Percentiles rank a stretch among this genome's conserved stretches.
phyloP scores from a whole-genome alignment of 1,284 basidiomycete genomes.

The Rhodotorula sp. region DNA sequence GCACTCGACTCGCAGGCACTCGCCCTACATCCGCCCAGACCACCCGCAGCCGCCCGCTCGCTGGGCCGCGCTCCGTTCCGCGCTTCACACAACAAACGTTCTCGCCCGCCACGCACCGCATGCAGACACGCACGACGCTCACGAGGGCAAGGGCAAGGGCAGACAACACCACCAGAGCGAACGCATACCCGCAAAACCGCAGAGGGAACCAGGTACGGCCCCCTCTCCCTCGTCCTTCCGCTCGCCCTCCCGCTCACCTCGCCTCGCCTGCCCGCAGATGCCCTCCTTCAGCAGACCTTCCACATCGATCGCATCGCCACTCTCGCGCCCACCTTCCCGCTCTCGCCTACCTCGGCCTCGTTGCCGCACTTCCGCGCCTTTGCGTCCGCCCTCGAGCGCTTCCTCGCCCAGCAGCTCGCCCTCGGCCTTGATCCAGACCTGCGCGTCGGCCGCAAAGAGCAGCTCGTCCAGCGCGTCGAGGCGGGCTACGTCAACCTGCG shows the following conservation, averaged over 20 bases:
- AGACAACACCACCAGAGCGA: neutral
- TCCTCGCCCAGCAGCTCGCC: conserved; percentile 1
- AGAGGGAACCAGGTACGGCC: neutral
- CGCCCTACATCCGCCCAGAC: neutral
- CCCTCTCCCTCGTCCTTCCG: neutral
- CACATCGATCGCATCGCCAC: neutral
- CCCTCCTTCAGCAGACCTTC: conserved; percentile 6
- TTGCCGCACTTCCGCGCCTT: neutral
- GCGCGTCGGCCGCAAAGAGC: neutral
- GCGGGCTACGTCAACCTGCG: conserved; percentile 3
- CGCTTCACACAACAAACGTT: neutral
- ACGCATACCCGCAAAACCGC: neutral
- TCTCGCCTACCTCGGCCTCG: neutral
- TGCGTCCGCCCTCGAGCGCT: neutral
- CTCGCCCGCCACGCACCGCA: neutral
- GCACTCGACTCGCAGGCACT: neutral
- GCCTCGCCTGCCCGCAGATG: neutral
- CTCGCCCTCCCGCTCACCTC: no score
- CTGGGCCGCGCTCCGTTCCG: neutral
- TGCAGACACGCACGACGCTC: neutral
- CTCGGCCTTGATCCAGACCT: neutral
- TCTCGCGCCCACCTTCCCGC: no score
- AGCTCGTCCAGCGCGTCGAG: neutral
- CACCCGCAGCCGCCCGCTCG: neutral
- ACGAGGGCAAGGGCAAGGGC: conserved; percentile 4